phyloP scores from a whole-genome alignment of 352 stramenopile genomes.

The Phytophthora fragariaefolia region DNA sequence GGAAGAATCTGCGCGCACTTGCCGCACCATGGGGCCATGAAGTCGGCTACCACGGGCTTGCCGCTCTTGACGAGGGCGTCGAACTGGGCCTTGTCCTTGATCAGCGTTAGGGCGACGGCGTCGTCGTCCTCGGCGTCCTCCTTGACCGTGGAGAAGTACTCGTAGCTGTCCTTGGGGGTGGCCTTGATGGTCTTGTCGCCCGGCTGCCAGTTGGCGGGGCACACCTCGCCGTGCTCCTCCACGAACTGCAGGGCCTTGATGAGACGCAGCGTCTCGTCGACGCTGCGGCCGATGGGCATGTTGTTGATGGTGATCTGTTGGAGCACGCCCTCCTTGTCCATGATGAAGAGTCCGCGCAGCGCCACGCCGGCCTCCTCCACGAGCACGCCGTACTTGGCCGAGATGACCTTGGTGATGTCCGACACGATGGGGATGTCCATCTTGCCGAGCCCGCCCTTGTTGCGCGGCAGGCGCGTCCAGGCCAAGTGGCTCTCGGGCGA shows the following conservation, averaged over 20 bases:
- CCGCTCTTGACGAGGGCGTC: conserved; percentile 66
- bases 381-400: conserved; percentile 92
- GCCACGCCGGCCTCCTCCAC: conserved; percentile 86
- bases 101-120: conserved; percentile 46
- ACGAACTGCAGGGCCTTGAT: conserved; percentile 94
- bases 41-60: conserved; percentile 81
- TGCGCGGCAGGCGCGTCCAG: conserved; percentile 88
- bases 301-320: conserved; percentile 94
- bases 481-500: conserved; percentile 91
- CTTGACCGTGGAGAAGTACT: conserved; percentile 86
- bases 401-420: conserved; percentile 94
- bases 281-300: conserved; percentile 91
- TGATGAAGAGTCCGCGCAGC: conserved; percentile 94
- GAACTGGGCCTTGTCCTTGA: conserved; percentile 73
- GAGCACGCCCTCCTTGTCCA: conserved; percentile 88
- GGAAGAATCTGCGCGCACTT: conserved; percentile 88
- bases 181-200: conserved; percentile 91
- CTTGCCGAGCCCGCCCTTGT: conserved; percentile 91
- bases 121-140: conserved; percentile 55
- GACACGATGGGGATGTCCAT: conserved; percentile 95
- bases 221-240: conserved; percentile 93
- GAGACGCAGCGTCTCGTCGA: conserved; percentile 93
- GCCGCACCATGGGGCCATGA: conserved; percentile 88
- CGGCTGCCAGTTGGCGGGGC: conserved; percentile 93
- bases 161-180: conserved; percentile 81